Conservation (phyloP, 2,329 filamentous ascomycete species). For the Pseudophaeomoniella oleicola region DNA sequence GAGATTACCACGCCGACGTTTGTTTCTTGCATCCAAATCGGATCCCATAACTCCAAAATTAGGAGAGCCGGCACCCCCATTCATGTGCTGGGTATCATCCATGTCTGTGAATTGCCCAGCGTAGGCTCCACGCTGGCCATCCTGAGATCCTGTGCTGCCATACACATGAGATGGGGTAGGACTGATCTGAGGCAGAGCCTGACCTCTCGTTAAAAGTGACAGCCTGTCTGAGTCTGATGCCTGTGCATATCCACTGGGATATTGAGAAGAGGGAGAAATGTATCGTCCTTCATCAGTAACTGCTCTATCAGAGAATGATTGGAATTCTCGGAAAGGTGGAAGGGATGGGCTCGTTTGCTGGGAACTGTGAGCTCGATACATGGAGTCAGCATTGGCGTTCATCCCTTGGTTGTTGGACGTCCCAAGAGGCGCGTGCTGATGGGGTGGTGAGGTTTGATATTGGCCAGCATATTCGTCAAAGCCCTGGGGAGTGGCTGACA, state of each 20-base stretch:
- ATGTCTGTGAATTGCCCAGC: not conserved
- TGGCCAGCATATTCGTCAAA: not conserved
- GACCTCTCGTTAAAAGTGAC: not conserved
- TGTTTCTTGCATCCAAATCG: conserved; percentile 23
- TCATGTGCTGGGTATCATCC: not conserved
- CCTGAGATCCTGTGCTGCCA: too few relatives aligned
- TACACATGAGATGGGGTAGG: too few relatives aligned
- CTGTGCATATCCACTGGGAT: not conserved
- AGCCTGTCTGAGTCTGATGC: not conserved
- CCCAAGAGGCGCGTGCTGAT: too few relatives aligned
- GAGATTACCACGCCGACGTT: conserved; percentile 62
- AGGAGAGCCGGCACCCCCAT: conserved; percentile 3
- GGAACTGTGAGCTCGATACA: too few relatives aligned
- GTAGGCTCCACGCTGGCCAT: too few relatives aligned
- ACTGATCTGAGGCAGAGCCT: not conserved
- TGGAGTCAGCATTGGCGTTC: too few relatives aligned
- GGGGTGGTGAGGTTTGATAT: not conserved
- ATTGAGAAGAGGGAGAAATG: not conserved
- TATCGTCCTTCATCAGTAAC: not conserved
- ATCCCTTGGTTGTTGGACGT: too few relatives aligned
- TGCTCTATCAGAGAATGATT: not conserved
- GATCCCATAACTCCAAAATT: conserved; percentile 25
- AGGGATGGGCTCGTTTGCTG: not conserved
- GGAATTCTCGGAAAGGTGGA: not conserved
- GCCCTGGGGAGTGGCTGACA: not conserved